Conservation (phyloP, 192 early-diverging fungal genomes). For the Coemansia javaensis region DNA sequence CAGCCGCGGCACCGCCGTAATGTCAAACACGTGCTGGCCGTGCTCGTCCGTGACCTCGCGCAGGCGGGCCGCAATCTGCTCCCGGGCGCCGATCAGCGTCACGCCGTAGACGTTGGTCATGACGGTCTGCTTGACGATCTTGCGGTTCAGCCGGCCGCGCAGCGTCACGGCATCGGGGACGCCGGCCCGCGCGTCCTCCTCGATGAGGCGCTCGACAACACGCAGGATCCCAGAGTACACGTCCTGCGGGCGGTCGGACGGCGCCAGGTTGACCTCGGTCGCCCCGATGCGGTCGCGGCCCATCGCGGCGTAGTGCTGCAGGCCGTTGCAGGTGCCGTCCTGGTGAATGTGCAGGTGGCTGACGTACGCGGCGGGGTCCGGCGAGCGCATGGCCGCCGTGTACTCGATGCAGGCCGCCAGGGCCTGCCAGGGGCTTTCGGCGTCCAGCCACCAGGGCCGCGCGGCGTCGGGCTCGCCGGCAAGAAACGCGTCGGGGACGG, state of each 20-base stretch:
- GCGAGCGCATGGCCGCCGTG: conserved; percentile 63
- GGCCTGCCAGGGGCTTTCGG: conserved; percentile 92
- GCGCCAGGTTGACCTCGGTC: conserved; percentile 79
- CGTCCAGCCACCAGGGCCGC: conserved; percentile 80
- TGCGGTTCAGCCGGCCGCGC: conserved; percentile 70
- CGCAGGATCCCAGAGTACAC: conserved; percentile 89
- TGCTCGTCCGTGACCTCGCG: conserved; percentile 72
- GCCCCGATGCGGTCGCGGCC: conserved; percentile 89
- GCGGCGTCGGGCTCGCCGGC: conserved; percentile 43
- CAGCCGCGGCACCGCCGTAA: conserved; percentile 26
- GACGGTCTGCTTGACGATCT: conserved; percentile 97
- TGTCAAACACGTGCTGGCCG: conserved; percentile 55
- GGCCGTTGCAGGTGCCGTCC: conserved; percentile 96
- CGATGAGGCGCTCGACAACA: conserved; percentile 62
- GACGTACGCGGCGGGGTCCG: conserved; percentile 64
- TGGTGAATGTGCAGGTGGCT: conserved; percentile 87
- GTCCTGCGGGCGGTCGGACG: conserved; percentile 81
- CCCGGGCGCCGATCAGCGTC: conserved; percentile 87
- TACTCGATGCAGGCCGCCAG: conserved; percentile 87
- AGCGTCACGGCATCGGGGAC: conserved; percentile 61
- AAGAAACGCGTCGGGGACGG: conserved; percentile 51
- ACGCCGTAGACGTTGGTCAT: conserved; percentile 99
- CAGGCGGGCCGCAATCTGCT: conserved; percentile 80
- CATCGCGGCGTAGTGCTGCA: conserved; percentile 98
- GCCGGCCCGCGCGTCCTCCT: conserved; percentile 62